phyloP scores from a whole-genome alignment of 805 yeast genomes.

The Saturnispora diversa region DNA sequence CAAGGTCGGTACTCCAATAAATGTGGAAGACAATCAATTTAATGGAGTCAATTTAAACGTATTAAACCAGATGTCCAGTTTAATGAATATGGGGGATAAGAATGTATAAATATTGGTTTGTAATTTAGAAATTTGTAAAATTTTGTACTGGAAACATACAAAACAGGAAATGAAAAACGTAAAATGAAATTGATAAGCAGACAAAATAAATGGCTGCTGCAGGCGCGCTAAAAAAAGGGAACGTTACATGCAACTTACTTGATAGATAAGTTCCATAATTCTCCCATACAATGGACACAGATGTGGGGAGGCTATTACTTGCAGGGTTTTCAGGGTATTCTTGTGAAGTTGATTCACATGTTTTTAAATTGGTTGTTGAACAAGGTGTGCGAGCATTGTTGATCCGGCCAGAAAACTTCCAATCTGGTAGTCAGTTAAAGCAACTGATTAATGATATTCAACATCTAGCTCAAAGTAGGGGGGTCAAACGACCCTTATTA shows the following conservation, averaged over 20 bases:
- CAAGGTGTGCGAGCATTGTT: constrained; percentile 47
- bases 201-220: too few relatives aligned
- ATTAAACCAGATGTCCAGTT: constrained; percentile 5
- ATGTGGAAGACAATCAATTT: not conserved
- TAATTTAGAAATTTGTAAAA: too few relatives aligned
- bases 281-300: too few relatives aligned
- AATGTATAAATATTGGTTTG: too few relatives aligned
- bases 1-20: not conserved
- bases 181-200: too few relatives aligned
- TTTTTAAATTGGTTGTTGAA: constrained; percentile 41
- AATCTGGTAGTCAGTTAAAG: constrained; percentile 40
- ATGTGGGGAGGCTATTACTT: constrained; percentile 45
- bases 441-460: constrained; percentile 46
- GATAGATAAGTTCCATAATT: too few relatives aligned
- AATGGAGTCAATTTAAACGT: constrained; percentile 7
- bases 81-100: constrained; percentile 7
- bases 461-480: constrained; percentile 41
- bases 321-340: constrained; percentile 53
- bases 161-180: too few relatives aligned
- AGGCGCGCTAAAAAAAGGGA: too few relatives aligned
- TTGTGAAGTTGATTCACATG: constrained; percentile 39
- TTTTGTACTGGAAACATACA: too few relatives aligned
- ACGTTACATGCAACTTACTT: too few relatives aligned
- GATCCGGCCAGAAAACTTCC: constrained; percentile 43
- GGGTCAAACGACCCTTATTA: constrained; percentile 44